Conservation (phyloP, 1,139 yeast species). For the Blastobotrys apis region DNA sequence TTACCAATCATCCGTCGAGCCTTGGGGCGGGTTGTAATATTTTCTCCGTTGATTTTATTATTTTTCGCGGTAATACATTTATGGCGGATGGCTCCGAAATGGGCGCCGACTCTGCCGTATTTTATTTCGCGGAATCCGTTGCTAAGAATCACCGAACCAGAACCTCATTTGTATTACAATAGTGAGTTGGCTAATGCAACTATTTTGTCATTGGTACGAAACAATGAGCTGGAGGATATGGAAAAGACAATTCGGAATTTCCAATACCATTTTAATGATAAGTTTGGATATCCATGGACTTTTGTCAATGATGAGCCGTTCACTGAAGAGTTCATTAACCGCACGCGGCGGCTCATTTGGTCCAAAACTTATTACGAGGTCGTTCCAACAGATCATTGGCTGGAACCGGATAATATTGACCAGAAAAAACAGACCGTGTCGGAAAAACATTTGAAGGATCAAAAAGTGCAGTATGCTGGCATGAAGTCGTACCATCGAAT, state of each 20-base stretch:
- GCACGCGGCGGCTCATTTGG: too few species aligned
- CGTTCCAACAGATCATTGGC: conserved; percentile 52
- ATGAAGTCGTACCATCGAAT: conserved; percentile 64
- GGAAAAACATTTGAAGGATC: conserved; percentile 40
- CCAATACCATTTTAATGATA: conserved; percentile 60
- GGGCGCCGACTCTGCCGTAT: too few species aligned
- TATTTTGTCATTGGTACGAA: conserved; percentile 63
- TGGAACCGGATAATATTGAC: conserved; percentile 57
- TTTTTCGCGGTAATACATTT: too few species aligned
- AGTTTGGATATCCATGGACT: conserved; percentile 76
- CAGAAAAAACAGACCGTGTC: conserved; percentile 19
- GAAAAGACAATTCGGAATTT: conserved; percentile 52
- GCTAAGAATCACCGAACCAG: too few species aligned
- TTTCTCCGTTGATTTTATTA: too few species aligned
- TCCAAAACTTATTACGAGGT: too few species aligned
- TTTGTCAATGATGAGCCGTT: conserved; percentile 72
- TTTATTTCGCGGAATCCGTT: too few species aligned
- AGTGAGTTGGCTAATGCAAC: too few species aligned
- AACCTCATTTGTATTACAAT: too few species aligned
- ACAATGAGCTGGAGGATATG: conserved; percentile 51
- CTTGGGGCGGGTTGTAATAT: too few species aligned
- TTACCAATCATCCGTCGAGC: too few species aligned
- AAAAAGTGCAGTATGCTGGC: conserved; percentile 58
- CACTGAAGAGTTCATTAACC: conserved; percentile 53
- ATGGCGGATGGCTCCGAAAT: too few species aligned